Percentiles rank a stretch among this genome's conserved stretches.
phyloP scores from a whole-genome alignment of 805 yeast species.

The Pichia pseudocactophila region DNA sequence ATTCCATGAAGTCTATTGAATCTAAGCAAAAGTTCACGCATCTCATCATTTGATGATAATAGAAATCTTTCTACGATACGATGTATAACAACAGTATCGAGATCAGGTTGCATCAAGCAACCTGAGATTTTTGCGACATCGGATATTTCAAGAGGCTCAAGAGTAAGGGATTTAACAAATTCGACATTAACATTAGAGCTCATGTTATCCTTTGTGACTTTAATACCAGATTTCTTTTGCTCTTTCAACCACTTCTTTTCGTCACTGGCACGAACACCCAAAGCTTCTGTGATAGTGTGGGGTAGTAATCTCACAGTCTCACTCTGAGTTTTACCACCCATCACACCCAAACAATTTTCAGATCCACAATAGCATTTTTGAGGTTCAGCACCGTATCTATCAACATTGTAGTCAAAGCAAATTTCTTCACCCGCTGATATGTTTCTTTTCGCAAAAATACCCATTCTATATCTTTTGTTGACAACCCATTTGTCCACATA shows the following conservation, averaged over 20 bases:
- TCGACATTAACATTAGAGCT: slow-evolving; percentile 54
- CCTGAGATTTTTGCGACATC: slow-evolving; percentile 78
- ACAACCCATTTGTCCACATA: slow-evolving; percentile 97
- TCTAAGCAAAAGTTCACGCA: slow-evolving; percentile 39
- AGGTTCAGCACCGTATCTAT: slow-evolving; percentile 89
- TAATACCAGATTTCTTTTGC: slow-evolving; percentile 40
- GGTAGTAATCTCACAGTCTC: slow-evolving; percentile 82
- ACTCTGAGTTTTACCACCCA: slow-evolving; percentile 97
- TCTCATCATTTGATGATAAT: slow-evolving; percentile 30
- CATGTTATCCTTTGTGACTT: slow-evolving; percentile 41
- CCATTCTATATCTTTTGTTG: slow-evolving; percentile 84
- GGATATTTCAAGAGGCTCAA: slow-evolving; percentile 39
- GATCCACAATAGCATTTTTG: slow-evolving; percentile 95
- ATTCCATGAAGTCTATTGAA: slow-evolving; percentile 82
- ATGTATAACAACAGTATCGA: slow-evolving; percentile 53
- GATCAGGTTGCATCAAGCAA: slow-evolving; percentile 62
- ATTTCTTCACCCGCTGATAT: slow-evolving; percentile 79
- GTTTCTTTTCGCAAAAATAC: slow-evolving; percentile 76
- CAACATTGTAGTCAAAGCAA: slow-evolving; percentile 89
- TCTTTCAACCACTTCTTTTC: slow-evolving; percentile 66
- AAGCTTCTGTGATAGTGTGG: slow-evolving; percentile 73
- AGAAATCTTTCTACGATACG: slow-evolving; percentile 63
- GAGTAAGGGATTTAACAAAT: slow-evolving; percentile 52
- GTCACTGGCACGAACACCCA: slow-evolving; percentile 60
- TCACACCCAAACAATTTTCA: slow-evolving; percentile 80